Base-by-base conservation (phyloP, 805 yeast species). In the Clavispora phyllophila region DNA sequence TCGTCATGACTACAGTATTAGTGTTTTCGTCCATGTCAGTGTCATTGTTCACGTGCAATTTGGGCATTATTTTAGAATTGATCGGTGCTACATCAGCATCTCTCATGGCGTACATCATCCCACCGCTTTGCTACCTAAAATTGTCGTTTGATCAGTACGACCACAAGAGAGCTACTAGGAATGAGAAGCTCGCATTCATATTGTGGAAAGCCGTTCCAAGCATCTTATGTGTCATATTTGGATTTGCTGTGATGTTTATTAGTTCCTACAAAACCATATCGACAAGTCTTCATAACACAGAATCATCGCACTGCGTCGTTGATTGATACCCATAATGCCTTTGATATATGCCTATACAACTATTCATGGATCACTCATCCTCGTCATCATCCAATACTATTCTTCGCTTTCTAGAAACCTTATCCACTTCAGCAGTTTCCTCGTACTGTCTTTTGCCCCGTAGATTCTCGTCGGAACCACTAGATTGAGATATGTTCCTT, bases 81-180 rank as follows among this genome's bases (percentile, higher is more conserved):
- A 89, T 88, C 25, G 98, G 98, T 2, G 90, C 96, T 0, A 84
- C 96, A 0, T 84, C 96, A 0, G 97, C 97, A 0, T 87, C 95
- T 15, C 69, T 86, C 29, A 82, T 91, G 84, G 97, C 98, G 0
- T 90, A 87, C 58, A 87, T 90, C 18, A 66, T 90, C 14, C 98
- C 98, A 0, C 96, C 96, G 3, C 60, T 83, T 59, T 90, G 96
- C 54, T 85, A 75, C 54, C 61, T 88, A 47, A 79, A 82, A 48
- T 73, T 90, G 54, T 76, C 88, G 0, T 44, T 66, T 68, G 62
- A 60, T 29, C 49, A 66, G 57, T 41, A 65, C 53, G 46, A 78
- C 71, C 52, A 48, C 68, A 34, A 44, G 33, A 36, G 43, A n/a
- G 41, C 56, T 1, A 33, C 45, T 10, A 27, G 41, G 2, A 40